Evolutionary conservation across 805 yeast species (phyloP).

Genomic region (Monosporozyma solicola): DNA sequence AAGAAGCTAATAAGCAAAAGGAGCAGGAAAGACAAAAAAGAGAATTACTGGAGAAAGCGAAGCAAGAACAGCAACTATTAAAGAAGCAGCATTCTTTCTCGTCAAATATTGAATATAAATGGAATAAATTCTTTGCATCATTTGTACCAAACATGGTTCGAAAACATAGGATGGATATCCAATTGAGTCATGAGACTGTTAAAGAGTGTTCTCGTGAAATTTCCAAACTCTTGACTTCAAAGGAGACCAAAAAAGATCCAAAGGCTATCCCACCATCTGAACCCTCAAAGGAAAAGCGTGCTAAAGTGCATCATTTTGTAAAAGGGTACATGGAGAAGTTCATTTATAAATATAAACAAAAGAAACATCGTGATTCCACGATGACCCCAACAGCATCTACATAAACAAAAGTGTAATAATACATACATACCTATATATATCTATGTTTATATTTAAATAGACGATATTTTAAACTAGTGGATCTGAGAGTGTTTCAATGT

Average conservation of each 20-base stretch:
- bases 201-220: slow-evolving; percentile 77
- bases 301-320: slow-evolving; percentile 60
- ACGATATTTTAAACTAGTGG: background rate
- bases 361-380: slow-evolving; percentile 21
- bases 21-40: slow-evolving; percentile 16
- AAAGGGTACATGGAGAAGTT: slow-evolving; percentile 60
- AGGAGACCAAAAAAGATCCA: slow-evolving; percentile 43
- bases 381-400: background rate
- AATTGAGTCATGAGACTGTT: slow-evolving; percentile 58
- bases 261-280: slow-evolving; percentile 40
- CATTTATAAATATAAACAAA: slow-evolving; percentile 36
- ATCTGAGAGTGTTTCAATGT: background rate
- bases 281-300: slow-evolving; percentile 53
- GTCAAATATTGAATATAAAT: slow-evolving; percentile 22
- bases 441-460: background rate
- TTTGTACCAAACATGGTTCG: slow-evolving; percentile 73
- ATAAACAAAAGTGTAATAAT: background rate
- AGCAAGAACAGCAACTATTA: slow-evolving; percentile 16
- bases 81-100: slow-evolving; percentile 11
- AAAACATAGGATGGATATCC: slow-evolving; percentile 44
- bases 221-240: slow-evolving; percentile 53
- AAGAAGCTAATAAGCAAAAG: slow-evolving; percentile 20
- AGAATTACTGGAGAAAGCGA: slow-evolving; percentile 13
- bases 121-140: slow-evolving; percentile 49
- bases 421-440: background rate